Evolutionary conservation across 1,284 basidiomycete genomes (phyloP), one percentile per base, ranked within the genome.

Genomic region (Cryptococcus floricola): DNA sequence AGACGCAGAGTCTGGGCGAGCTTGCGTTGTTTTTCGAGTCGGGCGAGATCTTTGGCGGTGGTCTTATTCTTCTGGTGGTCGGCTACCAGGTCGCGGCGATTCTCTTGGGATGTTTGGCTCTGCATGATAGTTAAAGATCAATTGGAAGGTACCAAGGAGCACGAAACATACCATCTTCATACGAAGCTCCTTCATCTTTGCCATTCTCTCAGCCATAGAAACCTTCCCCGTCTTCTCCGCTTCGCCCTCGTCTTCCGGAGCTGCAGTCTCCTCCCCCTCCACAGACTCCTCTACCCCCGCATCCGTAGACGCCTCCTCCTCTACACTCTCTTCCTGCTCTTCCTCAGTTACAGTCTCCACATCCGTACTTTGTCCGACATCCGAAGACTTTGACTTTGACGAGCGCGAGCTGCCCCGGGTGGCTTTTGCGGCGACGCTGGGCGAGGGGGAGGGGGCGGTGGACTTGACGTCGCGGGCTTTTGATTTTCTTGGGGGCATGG

Each of bases 1-100:
- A 85, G 80, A 9, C 92, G 84, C 59, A 97, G 74, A n/a, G 81
- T 85, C 74, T 95, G 92, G 0, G 92, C 93, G 31, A 97, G 82
- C 71, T 87, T 89, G 52, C 87, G 85, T 74, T 95, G 91, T 66
- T 88, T 84, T 65, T 95, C 92, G 27, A 93, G 79, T 39, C 91
- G 84, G 38, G 86, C 85, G 0, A 85, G 79, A 61, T 95, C 91
- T 39, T 88, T 83, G 0, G 84, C 87, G 2, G 83, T 86, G 4
- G 86, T 78, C 68, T 89, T 89, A 8, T 85, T 80, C 67, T 84
- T 88, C 37, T 88, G 83, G 47, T 85, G 84, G 71, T 96, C 92
- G 61, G 88, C 86, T 16, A 94, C 80, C 23, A 96, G 80, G 9
- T 91, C 88, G 42, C 84, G 83, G 14, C 91, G 84, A 75, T 97